Evolutionary conservation across 2,329 filamentous ascomycete species (phyloP).

Genomic region (Exophiala spinifera): DNA sequence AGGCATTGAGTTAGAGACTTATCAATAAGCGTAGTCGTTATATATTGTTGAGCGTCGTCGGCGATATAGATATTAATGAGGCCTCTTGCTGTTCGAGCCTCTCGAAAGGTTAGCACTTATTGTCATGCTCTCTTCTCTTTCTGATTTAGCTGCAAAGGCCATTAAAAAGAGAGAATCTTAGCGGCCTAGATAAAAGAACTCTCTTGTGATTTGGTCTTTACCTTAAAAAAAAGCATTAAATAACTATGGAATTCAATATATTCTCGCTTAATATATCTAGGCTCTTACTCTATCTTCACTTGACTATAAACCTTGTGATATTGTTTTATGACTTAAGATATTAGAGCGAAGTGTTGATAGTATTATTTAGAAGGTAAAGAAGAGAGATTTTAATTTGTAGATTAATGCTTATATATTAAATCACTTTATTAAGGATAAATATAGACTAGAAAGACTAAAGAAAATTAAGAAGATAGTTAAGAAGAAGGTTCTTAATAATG

Average conservation of each 20-base stretch:
- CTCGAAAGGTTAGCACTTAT: too few relatives aligned
- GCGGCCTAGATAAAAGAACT: neutral
- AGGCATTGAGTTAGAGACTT: too few relatives aligned
- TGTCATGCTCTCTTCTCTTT: neutral
- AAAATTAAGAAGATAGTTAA: neutral
- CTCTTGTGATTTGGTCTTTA: neutral
- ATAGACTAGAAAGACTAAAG: neutral
- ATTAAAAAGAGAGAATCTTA: neutral
- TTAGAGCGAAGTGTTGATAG: conserved; percentile 9
- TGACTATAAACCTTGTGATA: neutral
- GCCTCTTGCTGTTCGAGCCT: too few relatives aligned
- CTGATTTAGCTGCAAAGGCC: neutral
- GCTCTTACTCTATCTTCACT: neutral
- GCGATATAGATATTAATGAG: too few relatives aligned
- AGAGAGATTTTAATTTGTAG: conserved; percentile 8
- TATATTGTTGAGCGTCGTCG: too few relatives aligned
- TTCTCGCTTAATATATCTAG: neutral
- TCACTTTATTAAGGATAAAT: conserved; percentile 14
- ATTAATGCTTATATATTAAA: conserved; percentile 7
- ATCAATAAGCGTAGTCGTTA: too few relatives aligned
- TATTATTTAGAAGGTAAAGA: conserved; percentile 25
- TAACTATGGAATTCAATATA: neutral
- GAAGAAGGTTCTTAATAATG: conserved; percentile 4
- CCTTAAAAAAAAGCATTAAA: neutral
- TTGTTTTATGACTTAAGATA: neutral